Percentiles rank a stretch among this genome's conserved stretches.
phyloP scores from a whole-genome alignment of 2,329 filamentous ascomycete genomes.

The Apiospora phragmitis region DNA sequence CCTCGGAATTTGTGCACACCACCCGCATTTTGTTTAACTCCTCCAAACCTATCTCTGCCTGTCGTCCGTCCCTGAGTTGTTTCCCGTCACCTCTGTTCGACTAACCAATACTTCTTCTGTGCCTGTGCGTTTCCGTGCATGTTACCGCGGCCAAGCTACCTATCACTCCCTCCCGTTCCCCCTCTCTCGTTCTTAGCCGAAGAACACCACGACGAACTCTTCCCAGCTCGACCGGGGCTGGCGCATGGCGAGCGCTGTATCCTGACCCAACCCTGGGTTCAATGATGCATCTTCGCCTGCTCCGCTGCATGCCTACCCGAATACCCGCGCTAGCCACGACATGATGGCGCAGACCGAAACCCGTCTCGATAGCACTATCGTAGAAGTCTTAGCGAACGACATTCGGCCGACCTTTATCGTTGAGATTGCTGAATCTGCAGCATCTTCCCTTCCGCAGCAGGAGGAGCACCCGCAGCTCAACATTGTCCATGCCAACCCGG shows the following conservation, averaged over 20 bases:
- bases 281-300: constrained; percentile 11
- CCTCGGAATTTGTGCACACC: constrained; percentile 9
- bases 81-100: constrained; percentile 3
- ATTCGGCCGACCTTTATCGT: constrained; percentile 44
- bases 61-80: background rate
- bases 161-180: background rate
- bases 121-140: constrained; percentile 5
- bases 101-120: background rate
- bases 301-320: constrained; percentile 1
- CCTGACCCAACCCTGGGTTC: constrained; percentile 8
- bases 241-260: constrained; percentile 12
- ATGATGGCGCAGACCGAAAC: constrained; percentile 12
- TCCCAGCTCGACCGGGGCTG: constrained; percentile 4
- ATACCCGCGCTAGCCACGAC: background rate
- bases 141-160: constrained; percentile 2
- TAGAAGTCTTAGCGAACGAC: constrained; percentile 42
- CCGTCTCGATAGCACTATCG: constrained; percentile 24
- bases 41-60: constrained; percentile 7
- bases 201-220: background rate
- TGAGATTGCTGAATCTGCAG: constrained; percentile 18
- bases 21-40: constrained; percentile 3
- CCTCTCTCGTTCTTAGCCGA: background rate
- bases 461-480: constrained; percentile 17
- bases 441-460: background rate
- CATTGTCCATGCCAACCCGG: constrained; percentile 39